Base-by-base conservation (phyloP, 73 alveolate species). In the Tetrahymena borealis region DNA sequence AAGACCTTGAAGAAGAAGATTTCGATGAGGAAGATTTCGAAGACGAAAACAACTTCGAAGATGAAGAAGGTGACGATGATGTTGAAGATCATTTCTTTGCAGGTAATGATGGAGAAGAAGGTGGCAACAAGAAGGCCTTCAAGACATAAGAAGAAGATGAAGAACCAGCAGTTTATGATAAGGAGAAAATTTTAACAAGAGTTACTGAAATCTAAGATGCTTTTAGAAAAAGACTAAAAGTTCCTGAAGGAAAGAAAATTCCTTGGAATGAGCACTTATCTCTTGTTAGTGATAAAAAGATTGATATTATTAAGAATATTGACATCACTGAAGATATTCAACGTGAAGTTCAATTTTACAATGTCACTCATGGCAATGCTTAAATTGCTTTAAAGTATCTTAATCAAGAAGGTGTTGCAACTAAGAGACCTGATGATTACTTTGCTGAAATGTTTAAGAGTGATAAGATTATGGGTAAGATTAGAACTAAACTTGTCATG, bases 181-280 rank as follows among this genome's bases (percentile, higher is more conserved):
- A 20, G 28, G 85, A 60, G 10, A 60, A 60, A 18, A 60, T 60
- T 18, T 20, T 60, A 60, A 35, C n/a, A n/a, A 60, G 85, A 60
- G 85, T 60, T 60, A 60, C n/a, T 60, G n/a, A 60, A 28, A 60
- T 60, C 28, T 60, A 60, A 60, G 85, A 60, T 32, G n/a, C 85
- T 60, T 60, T 60, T 6, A 60, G 85, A 60, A 60, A 60, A 35
- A 60, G 95, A 78, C 94, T 95, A 9, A 93, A 35, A 60, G 37
- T 60, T 60, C 77, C 95, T 90, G 94, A 0, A 42, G 90, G 91
- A 94, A 39, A 78, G 13, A 94, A 93, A 38, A 91, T 95, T 39
- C 97, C 97, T 24, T 95, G 94, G 94, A 90, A 92, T 32, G 97
- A 95, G 94, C 97, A 95, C 85, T 91, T 95, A 95, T 90, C 96